Evolutionary conservation across 1,284 basidiomycete genomes (phyloP).

Genomic region (Irpex lacteus): DNA sequence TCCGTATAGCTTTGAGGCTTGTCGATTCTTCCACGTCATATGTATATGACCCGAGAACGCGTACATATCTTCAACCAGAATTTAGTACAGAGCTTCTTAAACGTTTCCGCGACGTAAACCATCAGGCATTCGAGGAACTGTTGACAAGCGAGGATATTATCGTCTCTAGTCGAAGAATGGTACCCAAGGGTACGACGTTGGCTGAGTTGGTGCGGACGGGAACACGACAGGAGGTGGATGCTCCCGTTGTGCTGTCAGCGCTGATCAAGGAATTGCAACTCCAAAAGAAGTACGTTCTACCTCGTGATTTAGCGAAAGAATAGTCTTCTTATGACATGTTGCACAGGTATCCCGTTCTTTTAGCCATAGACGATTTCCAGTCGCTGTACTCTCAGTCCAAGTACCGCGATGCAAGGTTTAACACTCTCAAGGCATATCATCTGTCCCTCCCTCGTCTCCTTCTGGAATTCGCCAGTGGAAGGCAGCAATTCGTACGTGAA

Average conservation of each 20-base stretch:
- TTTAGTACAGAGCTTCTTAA: conserved; percentile 60
- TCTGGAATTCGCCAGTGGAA: conserved; percentile 75
- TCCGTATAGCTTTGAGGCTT: conserved; percentile 54
- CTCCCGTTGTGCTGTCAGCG: conserved; percentile 63
- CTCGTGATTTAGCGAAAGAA: neutral
- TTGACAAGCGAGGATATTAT: conserved; percentile 36
- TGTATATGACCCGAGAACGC: conserved; percentile 72
- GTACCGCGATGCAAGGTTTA: conserved; percentile 82
- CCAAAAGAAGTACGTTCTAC: conserved; percentile 59
- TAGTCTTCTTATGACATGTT: conserved; percentile 3
- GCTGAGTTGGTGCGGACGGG: conserved; percentile 61
- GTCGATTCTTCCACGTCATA: conserved; percentile 81
- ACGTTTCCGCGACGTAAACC: conserved; percentile 57
- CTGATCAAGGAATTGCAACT: conserved; percentile 63
- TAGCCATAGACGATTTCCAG: conserved; percentile 89
- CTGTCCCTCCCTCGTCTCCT: conserved; percentile 78
- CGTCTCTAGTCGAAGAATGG: conserved; percentile 43
- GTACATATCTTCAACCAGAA: conserved; percentile 77
- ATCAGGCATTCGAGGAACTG: conserved; percentile 37
- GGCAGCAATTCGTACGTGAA: conserved; percentile 59
- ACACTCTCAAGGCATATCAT: conserved; percentile 73
- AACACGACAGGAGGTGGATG: conserved; percentile 49
- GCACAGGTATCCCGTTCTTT: conserved; percentile 65
- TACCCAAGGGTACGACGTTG: conserved; percentile 51
- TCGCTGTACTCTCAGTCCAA: conserved; percentile 68